Evolutionary conservation across 176 grass and related monocot genomes (phyloP), one percentile per base, ranked within the genome.

Genomic region (Tillandsia fasciculata): DNA sequence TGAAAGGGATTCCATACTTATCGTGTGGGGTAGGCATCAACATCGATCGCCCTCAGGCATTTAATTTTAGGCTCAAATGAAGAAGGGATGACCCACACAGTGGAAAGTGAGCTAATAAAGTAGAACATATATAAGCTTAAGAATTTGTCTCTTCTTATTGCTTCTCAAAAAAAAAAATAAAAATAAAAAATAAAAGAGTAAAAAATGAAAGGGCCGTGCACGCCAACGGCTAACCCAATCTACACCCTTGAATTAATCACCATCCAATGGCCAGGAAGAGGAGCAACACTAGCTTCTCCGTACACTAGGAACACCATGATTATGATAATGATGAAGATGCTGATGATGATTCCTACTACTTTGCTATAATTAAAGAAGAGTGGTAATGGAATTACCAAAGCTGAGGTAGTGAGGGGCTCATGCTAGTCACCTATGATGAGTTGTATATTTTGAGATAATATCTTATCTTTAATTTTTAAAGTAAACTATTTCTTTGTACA

Each of bases 1-100:
- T 53, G 23, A 80, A 80, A 58, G 53, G n/a, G 66, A 67, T 59
- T 15, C 67, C 53, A 80, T 18, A 26, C 69, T 74, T 80, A 73
- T 80, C 70, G 26, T 67, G 42, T 47, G 9, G 49, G 49, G 48
- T 65, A 54, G 47, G 59, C 68, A 13, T 72, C 66, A 64, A 11
- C 33, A 12, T 42, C 33, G 24, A 12, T 42, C 33, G 0, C 24
- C 26, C 52, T 78, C 48, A 2, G 47, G n/a, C 74, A 64, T 15
- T 12, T 20, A 20, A 20, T 20, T 17, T 52, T 17, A 70, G 47
- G 11, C 75, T 48, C 63, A 64, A 77, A 14, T 68, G 66, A 57
- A 67, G 26, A 76, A 68, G 70, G 15, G 70, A 52, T 53, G 18
- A n/a, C 51, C 15, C 29, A 33, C 50, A 71, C 68, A 71, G 67